Conservation (phyloP, 306 rosid species). For the Lagenaria siceraria region DNA sequence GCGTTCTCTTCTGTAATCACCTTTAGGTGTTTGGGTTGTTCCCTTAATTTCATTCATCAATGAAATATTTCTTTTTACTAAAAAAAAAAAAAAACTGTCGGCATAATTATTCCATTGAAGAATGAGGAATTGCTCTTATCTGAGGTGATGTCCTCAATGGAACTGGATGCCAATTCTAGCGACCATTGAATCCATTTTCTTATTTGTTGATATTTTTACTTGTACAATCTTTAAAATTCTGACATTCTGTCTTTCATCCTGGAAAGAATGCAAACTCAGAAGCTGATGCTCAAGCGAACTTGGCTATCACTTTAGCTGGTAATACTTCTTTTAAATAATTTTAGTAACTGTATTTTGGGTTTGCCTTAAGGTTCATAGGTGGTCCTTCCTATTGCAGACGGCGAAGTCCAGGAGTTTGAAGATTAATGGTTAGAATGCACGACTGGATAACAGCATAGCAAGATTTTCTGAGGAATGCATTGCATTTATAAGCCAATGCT, state of each 20-base stretch:
- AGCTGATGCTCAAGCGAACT: conserved; percentile 89
- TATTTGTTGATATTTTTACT: not conserved
- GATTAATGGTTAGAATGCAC: conserved; percentile 12
- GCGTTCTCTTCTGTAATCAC: too few species aligned
- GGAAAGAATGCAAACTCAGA: conserved; percentile 56
- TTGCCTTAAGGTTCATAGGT: not conserved
- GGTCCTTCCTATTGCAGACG: conserved; percentile 39
- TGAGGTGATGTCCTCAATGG: not conserved
- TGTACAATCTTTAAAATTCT: conserved; percentile 2
- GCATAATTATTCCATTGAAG: not conserved
- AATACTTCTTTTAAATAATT: conserved; percentile 14
- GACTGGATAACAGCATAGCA: not conserved
- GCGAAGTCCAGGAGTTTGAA: conserved; percentile 43
- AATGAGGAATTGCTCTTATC: not conserved
- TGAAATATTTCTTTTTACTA: too few species aligned
- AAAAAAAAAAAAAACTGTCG: too few species aligned
- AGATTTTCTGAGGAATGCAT: not conserved
- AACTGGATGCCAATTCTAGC: not conserved
- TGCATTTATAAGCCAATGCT: not conserved
- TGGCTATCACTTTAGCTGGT: conserved; percentile 67
- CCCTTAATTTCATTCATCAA: too few species aligned
- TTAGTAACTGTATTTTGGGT: not conserved
- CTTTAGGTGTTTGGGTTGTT: too few species aligned
- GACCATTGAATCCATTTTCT: not conserved
- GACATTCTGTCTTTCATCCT: conserved; percentile 16